Percentiles rank a stretch among this genome's conserved stretches.
Evolutionary conservation across 768 basidiomycete genomes (phyloP).

Genomic region (Macrocybe gigantea): DNA sequence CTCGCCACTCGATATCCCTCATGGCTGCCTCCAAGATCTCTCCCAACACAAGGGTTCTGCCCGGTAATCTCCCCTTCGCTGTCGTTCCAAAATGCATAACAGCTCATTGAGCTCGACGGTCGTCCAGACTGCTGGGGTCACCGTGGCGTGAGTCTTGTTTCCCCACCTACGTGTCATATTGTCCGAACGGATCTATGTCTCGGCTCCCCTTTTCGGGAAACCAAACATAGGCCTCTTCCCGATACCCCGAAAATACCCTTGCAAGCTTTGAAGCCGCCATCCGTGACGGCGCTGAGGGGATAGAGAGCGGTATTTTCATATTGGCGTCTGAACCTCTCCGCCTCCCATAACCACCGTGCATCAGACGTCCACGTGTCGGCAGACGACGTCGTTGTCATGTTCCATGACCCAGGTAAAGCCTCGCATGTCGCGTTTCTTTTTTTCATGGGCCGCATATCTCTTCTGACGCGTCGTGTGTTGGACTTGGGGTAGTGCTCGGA

Average conservation of each 20-base stretch:
- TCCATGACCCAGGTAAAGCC: slow-evolving; percentile 79
- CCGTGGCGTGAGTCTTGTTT: slow-evolving; percentile 35
- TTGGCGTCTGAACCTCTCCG: slow-evolving; percentile 25
- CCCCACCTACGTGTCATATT: not conserved
- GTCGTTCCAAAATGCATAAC: not conserved
- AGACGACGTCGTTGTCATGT: slow-evolving; percentile 89
- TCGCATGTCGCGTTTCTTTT: slow-evolving; percentile 12
- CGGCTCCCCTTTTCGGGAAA: not conserved
- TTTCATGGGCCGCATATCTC: not conserved
- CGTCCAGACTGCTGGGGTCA: slow-evolving; percentile 63
- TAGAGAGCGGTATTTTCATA: slow-evolving; percentile 87
- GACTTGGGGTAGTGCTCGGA: slow-evolving; percentile 41
- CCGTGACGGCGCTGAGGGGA: slow-evolving; percentile 90
- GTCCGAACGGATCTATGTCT: not conserved
- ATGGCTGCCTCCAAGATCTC: not conserved
- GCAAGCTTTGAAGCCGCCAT: slow-evolving; percentile 95
- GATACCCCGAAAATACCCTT: slow-evolving; percentile 90
- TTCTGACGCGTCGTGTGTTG: too few species aligned
- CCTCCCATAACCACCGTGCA: slow-evolving; percentile 42
- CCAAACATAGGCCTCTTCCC: slow-evolving; percentile 65
- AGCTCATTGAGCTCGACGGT: slow-evolving; percentile 1
- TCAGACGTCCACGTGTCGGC: slow-evolving; percentile 92
- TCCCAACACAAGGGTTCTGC: slow-evolving; percentile 14
- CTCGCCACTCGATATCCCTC: not conserved
- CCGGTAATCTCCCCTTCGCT: slow-evolving; percentile 18